phyloP scores from a whole-genome alignment of 176 grass and related monocot species.

The Secale cereale region DNA sequence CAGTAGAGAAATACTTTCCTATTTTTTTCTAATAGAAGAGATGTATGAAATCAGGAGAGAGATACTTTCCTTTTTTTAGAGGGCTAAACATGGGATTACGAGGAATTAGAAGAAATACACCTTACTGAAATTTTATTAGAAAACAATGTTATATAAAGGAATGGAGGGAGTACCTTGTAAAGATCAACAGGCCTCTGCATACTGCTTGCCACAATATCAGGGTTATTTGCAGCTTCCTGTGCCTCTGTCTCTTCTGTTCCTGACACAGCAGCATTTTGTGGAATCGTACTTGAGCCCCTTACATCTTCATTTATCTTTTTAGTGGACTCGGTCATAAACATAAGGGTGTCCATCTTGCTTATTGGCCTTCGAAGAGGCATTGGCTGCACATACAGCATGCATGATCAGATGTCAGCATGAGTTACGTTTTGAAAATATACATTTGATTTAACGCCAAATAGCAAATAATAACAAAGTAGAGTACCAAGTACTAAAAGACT shows the following conservation, averaged over 20 bases:
- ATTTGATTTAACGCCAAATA: conserved; percentile 1
- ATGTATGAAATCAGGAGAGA: too few relatives aligned
- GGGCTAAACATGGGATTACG: too few relatives aligned
- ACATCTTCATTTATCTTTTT: conserved; percentile 49
- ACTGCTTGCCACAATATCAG: conserved; percentile 43
- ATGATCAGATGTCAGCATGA: conserved; percentile 2
- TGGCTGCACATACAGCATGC: conserved; percentile 52
- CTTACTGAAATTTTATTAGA: too few relatives aligned
- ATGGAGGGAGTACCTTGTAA: conserved; percentile 53
- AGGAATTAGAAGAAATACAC: too few relatives aligned
- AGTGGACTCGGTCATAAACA: conserved; percentile 80
- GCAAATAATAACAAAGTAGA: conserved; percentile 1
- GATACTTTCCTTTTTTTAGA: too few relatives aligned
- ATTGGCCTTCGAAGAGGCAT: conserved; percentile 72
- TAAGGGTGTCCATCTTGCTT: conserved; percentile 75
- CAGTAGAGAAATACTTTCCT: too few relatives aligned
- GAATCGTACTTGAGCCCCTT: conserved; percentile 34
- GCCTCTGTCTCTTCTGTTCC: conserved; percentile 33
- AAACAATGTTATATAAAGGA: too few relatives aligned
- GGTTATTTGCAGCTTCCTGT: conserved; percentile 26
- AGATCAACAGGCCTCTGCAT: conserved; percentile 88
- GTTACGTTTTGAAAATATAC: not conserved
- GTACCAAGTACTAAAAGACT: not conserved
- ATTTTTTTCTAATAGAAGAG: too few relatives aligned
- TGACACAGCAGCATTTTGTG: conserved; percentile 38